These are phyloP conservation scores for Gossypium ekmanianum DNA, from an alignment of 345 rosid genomes.

Conservation along the genomic window DNA sequence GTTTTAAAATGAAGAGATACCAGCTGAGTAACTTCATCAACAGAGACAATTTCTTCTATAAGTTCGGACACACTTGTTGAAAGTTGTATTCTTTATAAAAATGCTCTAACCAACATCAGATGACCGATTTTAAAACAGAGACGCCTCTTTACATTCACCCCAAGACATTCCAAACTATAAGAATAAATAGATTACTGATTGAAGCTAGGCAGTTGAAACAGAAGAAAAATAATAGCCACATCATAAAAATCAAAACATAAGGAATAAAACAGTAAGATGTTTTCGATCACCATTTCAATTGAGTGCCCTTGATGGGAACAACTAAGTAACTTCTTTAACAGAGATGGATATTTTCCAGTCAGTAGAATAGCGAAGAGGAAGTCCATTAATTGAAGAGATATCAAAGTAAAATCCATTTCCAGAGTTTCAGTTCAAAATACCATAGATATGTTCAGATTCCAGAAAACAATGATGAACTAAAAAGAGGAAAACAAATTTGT, in stretches of 20 bases:
- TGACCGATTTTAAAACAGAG: too few relatives aligned
- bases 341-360: neutral
- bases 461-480: neutral
- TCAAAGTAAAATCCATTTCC: neutral
- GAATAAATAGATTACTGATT: too few relatives aligned
- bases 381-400: neutral
- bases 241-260: neutral
- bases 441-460: neutral
- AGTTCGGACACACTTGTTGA: too few relatives aligned
- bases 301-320: neutral
- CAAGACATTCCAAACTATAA: too few relatives aligned
- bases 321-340: neutral
- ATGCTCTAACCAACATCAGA: too few relatives aligned
- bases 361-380: neutral
- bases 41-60: too few relatives aligned
- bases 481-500: neutral
- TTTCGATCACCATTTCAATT: neutral
- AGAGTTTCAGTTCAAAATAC: constrained; percentile 2
- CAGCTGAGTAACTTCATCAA: too few relatives aligned
- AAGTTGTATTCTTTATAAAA: too few relatives aligned
- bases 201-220: too few relatives aligned
- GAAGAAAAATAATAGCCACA: neutral
- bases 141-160: too few relatives aligned
- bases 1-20: too few relatives aligned
- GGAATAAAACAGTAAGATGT: neutral